These are phyloP conservation scores for Mycena belliarum DNA, from an alignment of 768 basidiomycete genomes.

Conservation along the genomic window DNA sequence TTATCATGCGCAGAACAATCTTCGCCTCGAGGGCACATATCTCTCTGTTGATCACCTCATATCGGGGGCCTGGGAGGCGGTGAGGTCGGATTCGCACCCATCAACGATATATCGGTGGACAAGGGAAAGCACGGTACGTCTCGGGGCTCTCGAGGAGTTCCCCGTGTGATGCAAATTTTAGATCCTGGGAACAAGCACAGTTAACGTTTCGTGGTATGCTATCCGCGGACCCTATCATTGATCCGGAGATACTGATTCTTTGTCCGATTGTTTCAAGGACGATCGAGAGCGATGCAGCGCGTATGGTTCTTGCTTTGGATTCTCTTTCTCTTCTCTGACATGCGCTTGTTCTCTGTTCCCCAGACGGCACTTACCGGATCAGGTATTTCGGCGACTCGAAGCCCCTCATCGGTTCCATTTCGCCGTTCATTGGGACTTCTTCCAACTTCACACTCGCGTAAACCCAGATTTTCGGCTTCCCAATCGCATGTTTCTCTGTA, in stretches of 20 bases:
- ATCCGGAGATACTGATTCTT: background rate
- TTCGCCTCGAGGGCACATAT: conserved; percentile 52
- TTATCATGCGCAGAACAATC: conserved; percentile 46
- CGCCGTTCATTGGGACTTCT: conserved; percentile 43
- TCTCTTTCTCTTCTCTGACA: conserved; percentile 4
- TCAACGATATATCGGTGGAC: conserved; percentile 52
- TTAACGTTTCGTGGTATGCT: conserved; percentile 46
- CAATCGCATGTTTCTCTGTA: conserved; percentile 5
- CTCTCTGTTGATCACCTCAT: conserved; percentile 43
- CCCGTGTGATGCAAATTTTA: conserved; percentile 12
- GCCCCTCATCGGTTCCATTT: conserved; percentile 41
- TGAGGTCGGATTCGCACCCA: conserved; percentile 56
- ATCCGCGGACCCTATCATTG: background rate
- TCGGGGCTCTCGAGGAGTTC: background rate
- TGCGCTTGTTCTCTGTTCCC: conserved; percentile 1
- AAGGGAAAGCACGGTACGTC: conserved; percentile 36
- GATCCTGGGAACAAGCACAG: conserved; percentile 46
- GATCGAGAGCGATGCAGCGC: conserved; percentile 42
- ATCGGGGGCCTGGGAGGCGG: conserved; percentile 35
- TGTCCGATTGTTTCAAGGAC: conserved; percentile 31
- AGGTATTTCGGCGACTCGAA: conserved; percentile 57
- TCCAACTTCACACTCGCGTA: conserved; percentile 43
- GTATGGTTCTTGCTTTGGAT: conserved; percentile 22
- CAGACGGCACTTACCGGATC: conserved; percentile 51
- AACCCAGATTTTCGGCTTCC: background rate